phyloP scores from a whole-genome alignment of 192 early-diverging fungal species.

The Coemansia sp. region DNA sequence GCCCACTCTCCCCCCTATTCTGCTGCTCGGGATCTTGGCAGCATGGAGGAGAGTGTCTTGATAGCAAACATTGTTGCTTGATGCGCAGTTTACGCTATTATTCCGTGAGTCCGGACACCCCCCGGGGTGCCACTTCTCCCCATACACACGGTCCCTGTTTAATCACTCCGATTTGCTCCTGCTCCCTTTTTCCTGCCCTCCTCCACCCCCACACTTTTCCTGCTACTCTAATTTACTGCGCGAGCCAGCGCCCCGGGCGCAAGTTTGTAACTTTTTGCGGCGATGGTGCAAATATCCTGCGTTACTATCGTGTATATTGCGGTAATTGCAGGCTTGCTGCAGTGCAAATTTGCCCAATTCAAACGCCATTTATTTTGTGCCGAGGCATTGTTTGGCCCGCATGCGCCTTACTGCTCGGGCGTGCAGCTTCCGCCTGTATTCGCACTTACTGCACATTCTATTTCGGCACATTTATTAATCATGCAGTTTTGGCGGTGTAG shows the following conservation, averaged over 20 bases:
- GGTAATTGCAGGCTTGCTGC: background rate
- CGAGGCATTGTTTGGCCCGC: background rate
- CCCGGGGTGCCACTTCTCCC: background rate
- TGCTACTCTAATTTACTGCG: background rate
- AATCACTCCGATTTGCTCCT: too few relatives aligned
- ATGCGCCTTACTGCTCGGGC: background rate
- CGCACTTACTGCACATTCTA: conserved; percentile 8
- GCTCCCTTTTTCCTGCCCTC: background rate
- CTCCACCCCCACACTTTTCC: background rate
- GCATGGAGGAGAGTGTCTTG: background rate
- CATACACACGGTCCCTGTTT: too few relatives aligned
- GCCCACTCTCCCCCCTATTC: too few relatives aligned
- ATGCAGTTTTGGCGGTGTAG: conserved; percentile 36
- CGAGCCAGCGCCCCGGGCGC: background rate
- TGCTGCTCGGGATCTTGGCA: too few relatives aligned
- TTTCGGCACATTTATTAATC: conserved; percentile 10
- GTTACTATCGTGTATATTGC: background rate
- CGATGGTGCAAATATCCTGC: conserved; percentile 1
- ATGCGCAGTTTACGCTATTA: conserved; percentile 2
- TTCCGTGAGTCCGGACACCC: background rate
- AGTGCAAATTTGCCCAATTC: background rate
- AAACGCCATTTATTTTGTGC: too few relatives aligned
- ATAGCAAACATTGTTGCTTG: conserved; percentile 11
- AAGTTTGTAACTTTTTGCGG: background rate
- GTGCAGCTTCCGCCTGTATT: conserved; percentile 7